Evolutionary conservation across 192 early-diverging fungal species (phyloP), one percentile per base, ranked within the genome.

Genomic region (Coemansia sp.): DNA sequence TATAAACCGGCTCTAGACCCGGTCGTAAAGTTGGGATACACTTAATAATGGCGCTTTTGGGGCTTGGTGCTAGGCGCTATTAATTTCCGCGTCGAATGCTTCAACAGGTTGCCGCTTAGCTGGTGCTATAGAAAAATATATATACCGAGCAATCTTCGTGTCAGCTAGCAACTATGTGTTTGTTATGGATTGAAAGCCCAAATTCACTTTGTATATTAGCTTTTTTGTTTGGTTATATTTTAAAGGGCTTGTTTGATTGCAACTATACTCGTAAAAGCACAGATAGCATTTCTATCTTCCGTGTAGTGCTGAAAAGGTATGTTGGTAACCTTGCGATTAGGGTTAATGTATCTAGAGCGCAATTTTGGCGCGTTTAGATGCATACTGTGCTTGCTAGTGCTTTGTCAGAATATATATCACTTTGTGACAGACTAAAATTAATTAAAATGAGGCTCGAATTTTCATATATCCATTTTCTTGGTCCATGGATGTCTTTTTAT

Each of bases 391-490:
- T 15, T 44, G 12, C 40, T 44, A n/a, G 15, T 44, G 14, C 40
- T 44, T 9, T 44, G 40, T 44, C 40, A n/a, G 5, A n/a, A n/a
- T 44, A 44, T 48, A 6, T 18, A 48, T 21, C 17, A 20, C 47
- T 18, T 48, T 48, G 21, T 48, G 15, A 20, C 8, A n/a, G 47
- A 48, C 15, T 20, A 48, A 48, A 46, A 54, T 28, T 54, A 54
- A 54, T 54, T 28, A 54, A 54, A 15, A 23, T 54, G 23, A 3
- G 52, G 7, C 52, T 28, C 25, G 52, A 28, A 3, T 54, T 54
- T 54, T 54, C 17, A 54, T 54, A 54, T 54, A 28, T 31, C 52
- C 52, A 54, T 28, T 28, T 54, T 25, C 14, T 31, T 54, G 52
- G 52, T 54, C 52, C 52, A 54, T 54, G 28, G 26, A 21, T n/a